Base-by-base conservation (phyloP, 306 rosid species). In the Datisca glomerata region DNA sequence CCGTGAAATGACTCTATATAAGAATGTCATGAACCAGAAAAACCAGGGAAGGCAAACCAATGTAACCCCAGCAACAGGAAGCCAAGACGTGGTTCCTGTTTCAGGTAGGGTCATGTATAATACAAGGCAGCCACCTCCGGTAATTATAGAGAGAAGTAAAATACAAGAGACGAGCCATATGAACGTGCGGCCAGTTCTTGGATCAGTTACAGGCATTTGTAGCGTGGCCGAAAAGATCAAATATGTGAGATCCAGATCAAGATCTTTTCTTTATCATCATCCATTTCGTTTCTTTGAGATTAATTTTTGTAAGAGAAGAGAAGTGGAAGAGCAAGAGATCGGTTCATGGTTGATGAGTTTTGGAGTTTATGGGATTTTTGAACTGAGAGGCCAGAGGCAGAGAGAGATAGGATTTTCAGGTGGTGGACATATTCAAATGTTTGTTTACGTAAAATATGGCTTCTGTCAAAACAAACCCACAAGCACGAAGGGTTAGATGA, bases 1-100 rank as follows among this genome's bases (percentile, higher is more conserved):
- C 47, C 92, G 60, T 8, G 85, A 70, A 33, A 78, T 7, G 22
- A 79, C 6, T 53, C 94, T 63, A 24, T 86, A 81, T 12, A 79
- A 3, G 67, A 63, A 75, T 0, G 96, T 86, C 19, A 75, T 23
- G 8, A 70, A 5, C 94, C 96, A 86, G 46, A 81, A 86, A 21
- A 69, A 44, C 94, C 96, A 86, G n/a, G 96, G 96, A 41, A 86
- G 63, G 36, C 84, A 68, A 43, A 86, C 75, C 61, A 86, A 53
- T 1, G 69, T 6, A 15, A 78, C 73, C 18, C 96, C 96, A 0
- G 23, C 51, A 7, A 45, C 6, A 0, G 86, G 79, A 24, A 86
- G 45, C 96, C 83, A 78, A 0, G 76, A 13, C 0, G 64, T 6
- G 3, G 56, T 12, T 29, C 45, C 25, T 1, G 76, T 19, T 3